Conservation (phyloP, 2,329 filamentous ascomycete species). For the Botryotinia calthae region DNA sequence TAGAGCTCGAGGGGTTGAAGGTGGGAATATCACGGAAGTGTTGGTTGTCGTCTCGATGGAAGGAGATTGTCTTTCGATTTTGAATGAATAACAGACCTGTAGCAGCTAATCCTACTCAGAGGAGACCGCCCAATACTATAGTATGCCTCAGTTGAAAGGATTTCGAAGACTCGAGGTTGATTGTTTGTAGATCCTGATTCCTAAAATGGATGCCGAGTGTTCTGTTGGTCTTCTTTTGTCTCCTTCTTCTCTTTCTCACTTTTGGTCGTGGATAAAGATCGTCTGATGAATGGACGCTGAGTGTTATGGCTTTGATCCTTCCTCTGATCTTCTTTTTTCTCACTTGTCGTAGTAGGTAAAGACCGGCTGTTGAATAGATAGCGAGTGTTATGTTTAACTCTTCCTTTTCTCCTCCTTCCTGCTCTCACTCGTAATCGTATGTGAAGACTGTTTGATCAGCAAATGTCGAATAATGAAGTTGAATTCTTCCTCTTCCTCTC, state of each 20-base stretch:
- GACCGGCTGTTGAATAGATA: neutral
- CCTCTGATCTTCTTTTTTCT: neutral
- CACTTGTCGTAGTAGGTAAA: neutral
- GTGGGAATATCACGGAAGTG: neutral
- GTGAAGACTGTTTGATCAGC: neutral
- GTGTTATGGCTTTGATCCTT: neutral
- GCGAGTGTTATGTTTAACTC: neutral
- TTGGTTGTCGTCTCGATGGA: neutral
- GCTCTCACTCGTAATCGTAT: neutral
- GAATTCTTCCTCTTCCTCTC: neutral
- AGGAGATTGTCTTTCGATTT: neutral
- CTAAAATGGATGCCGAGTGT: neutral
- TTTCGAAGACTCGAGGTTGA: neutral
- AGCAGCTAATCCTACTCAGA: neutral
- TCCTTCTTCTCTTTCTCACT: neutral
- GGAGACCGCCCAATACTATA: neutral
- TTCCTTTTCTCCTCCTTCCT: neutral
- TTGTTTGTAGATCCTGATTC: neutral
- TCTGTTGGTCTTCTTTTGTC: neutral
- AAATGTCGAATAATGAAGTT: neutral
- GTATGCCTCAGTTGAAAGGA: neutral
- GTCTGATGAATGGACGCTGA: neutral
- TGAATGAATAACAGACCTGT: neutral
- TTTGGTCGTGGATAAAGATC: neutral
- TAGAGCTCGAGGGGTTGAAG: neutral